A percentile compares a stretch with the other conserved stretches of the same genome.
Evolutionary conservation across 2,329 filamentous ascomycete species (phyloP).

Genomic region (Ophiocordyceps unilateralis): DNA sequence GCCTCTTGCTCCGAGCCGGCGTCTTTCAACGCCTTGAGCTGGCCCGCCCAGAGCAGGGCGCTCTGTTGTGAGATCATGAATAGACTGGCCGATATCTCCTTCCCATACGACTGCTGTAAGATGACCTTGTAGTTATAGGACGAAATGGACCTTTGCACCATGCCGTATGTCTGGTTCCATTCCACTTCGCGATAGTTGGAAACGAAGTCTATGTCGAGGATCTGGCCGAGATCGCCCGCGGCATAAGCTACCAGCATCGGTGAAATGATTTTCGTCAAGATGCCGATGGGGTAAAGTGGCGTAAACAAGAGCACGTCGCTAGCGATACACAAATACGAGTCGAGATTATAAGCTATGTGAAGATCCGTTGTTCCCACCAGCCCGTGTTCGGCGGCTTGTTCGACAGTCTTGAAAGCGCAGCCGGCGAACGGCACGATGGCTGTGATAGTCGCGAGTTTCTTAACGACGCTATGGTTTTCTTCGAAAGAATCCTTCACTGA

Average conservation of each 20-base stretch:
- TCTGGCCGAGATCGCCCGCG: not conserved
- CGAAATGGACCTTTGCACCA: not conserved
- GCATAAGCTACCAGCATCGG: not conserved
- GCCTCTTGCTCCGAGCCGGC: not conserved
- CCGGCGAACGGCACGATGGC: not conserved
- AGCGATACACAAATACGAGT: not conserved
- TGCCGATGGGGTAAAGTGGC: not conserved
- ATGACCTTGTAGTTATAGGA: not conserved
- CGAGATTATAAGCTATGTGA: not conserved
- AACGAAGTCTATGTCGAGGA: not conserved
- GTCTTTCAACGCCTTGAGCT: not conserved
- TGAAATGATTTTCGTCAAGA: not conserved
- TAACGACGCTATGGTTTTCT: not conserved
- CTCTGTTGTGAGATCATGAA: not conserved
- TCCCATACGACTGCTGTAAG: not conserved
- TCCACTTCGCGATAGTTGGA: not conserved
- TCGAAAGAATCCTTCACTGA: not conserved
- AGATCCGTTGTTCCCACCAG: not conserved
- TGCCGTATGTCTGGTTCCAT: not conserved
- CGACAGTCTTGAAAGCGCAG: not conserved
- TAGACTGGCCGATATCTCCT: not conserved
- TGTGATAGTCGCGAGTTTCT: not conserved
- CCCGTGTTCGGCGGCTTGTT: not conserved
- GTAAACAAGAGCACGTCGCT: not conserved
- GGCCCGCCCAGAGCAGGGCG: not conserved